phyloP scores from a whole-genome alignment of 2,329 filamentous ascomycete genomes.

The Cladophialophora exuberans region DNA sequence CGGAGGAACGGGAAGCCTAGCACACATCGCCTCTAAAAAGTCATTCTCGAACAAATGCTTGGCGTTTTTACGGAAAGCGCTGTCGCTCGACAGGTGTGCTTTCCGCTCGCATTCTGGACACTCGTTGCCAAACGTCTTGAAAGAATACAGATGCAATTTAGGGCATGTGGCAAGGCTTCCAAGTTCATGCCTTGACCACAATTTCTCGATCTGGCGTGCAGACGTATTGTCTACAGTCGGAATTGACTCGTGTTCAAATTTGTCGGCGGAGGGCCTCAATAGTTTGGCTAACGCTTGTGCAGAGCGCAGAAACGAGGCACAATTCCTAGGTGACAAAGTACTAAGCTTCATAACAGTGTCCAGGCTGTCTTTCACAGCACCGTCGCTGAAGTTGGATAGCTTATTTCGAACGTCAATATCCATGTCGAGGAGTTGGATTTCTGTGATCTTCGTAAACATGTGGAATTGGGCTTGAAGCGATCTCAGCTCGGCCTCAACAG shows the following conservation, averaged over 20 bases:
- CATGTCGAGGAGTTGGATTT: not conserved
- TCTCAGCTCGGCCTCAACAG: conserved; percentile 34
- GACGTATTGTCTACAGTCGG: conserved; percentile 15
- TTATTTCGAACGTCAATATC: not conserved
- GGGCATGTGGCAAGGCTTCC: conserved; percentile 20
- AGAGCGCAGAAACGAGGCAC: not conserved
- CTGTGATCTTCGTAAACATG: conserved; percentile 20
- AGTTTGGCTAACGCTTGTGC: not conserved
- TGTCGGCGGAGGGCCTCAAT: not conserved
- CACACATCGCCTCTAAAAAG: conserved; percentile 13
- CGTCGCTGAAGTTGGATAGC: not conserved
- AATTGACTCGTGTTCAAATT: not conserved
- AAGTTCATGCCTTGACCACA: conserved; percentile 21
- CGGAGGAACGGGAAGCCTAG: not conserved
- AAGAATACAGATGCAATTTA: conserved; percentile 27
- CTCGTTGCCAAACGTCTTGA: conserved; percentile 20
- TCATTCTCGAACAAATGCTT: conserved; percentile 19
- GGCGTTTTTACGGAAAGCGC: conserved; percentile 10
- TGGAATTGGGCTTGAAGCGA: conserved; percentile 32
- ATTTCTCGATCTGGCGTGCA: conserved; percentile 19
- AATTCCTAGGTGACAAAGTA: not conserved
- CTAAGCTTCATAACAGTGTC: not conserved
- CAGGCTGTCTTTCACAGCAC: conserved; percentile 3
- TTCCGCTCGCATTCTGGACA: conserved; percentile 31
- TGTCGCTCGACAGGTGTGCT: conserved; percentile 7